Conservation (phyloP, 1,139 yeast genomes). For the Protomyces macrosporus region DNA sequence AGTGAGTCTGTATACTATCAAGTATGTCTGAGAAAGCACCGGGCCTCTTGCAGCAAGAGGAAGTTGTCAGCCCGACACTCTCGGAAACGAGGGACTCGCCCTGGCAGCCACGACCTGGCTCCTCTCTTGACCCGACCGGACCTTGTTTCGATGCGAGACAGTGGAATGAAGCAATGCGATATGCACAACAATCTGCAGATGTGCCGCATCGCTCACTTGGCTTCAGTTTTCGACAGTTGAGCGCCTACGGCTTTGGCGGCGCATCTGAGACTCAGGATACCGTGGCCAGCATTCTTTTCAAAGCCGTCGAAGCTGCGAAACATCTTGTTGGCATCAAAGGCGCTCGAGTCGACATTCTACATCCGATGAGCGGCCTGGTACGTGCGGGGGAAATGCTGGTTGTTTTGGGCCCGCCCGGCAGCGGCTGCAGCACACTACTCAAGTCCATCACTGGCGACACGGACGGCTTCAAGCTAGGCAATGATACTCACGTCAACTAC, state of each 20-base stretch:
- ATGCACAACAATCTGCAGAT: constrained; percentile 57
- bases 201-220: constrained; percentile 55
- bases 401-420: constrained; percentile 63
- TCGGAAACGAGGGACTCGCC: not conserved
- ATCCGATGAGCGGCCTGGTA: constrained; percentile 62
- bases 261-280: constrained; percentile 79
- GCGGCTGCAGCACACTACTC: constrained; percentile 59
- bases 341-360: constrained; percentile 45
- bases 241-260: constrained; percentile 70
- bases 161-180: constrained; percentile 70
- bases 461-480: constrained; percentile 40
- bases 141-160: constrained; percentile 56
- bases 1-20: not conserved
- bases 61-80: not conserved
- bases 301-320: constrained; percentile 35
- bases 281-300: constrained; percentile 48
- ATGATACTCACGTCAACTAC: constrained; percentile 42
- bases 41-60: constrained; percentile 9
- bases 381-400: constrained; percentile 57
- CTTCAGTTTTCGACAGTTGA: constrained; percentile 58
- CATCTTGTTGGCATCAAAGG: constrained; percentile 30
- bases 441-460: constrained; percentile 53
- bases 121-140: constrained; percentile 52
- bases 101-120: constrained; percentile 35
- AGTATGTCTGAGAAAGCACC: constrained; percentile 55